These are phyloP conservation scores for Pisolithus tinctorius DNA, from an alignment of 768 basidiomycete species.

Conservation along the genomic window DNA sequence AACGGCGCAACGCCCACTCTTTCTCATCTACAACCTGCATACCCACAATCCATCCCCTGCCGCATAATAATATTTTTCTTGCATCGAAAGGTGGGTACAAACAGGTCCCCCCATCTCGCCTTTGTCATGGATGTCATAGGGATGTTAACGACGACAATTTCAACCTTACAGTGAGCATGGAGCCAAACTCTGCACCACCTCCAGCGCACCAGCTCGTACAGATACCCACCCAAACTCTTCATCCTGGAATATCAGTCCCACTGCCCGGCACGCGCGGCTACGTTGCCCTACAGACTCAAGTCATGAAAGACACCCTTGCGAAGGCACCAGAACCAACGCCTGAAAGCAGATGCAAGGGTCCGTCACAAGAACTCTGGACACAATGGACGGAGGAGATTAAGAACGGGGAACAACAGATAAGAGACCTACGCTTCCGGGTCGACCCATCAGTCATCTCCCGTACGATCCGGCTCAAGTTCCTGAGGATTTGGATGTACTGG, in stretches of 20 bases:
- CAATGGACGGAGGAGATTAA: conserved; percentile 14
- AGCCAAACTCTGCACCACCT: not conserved
- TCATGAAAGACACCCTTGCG: conserved; percentile 15
- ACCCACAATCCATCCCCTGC: not conserved
- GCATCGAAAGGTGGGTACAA: not conserved
- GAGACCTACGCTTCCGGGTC: conserved; percentile 14
- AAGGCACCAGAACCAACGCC: conserved; percentile 12
- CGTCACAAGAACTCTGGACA: conserved; percentile 1
- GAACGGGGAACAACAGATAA: conserved; percentile 16
- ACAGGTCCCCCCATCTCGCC: not conserved
- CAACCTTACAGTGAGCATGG: not conserved
- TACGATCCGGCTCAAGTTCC: conserved; percentile 15
- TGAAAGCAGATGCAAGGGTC: not conserved
- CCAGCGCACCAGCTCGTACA: not conserved
- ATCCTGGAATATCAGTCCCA: conserved; percentile 2
- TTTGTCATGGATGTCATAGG: not conserved
- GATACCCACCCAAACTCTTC: not conserved
- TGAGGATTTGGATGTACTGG: conserved; percentile 26
- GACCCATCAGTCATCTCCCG: conserved; percentile 3
- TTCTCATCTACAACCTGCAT: not conserved
- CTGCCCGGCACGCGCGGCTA: conserved; percentile 16
- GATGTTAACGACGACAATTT: not conserved
- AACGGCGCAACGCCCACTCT: conserved; percentile 5
- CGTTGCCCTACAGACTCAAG: conserved; percentile 9
- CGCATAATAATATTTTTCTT: not conserved